Evolutionary conservation across 768 basidiomycete species (phyloP).

Genomic region (Hydnomerulius pinastri): DNA sequence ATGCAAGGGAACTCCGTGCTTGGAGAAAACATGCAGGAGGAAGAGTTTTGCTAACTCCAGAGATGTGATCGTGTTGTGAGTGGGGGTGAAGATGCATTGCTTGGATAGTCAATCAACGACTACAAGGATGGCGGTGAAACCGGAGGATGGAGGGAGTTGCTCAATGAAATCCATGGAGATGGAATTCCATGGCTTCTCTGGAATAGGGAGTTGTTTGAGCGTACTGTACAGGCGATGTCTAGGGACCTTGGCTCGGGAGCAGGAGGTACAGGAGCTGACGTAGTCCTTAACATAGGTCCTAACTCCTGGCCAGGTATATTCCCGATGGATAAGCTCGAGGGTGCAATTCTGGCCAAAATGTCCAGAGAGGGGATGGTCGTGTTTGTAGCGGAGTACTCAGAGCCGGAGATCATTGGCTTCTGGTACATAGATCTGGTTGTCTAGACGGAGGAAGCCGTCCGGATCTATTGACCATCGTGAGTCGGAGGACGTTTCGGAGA

Average conservation of each 20-base stretch:
- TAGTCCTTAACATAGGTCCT: constrained; percentile 19
- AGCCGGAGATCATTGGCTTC: constrained; percentile 23
- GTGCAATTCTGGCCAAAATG: constrained; percentile 36
- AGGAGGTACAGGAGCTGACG: too few species aligned
- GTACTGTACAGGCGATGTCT: constrained; percentile 20
- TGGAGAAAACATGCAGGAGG: too few species aligned
- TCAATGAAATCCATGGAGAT: constrained; percentile 35
- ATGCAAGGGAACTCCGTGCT: too few species aligned
- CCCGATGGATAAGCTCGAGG: constrained; percentile 12
- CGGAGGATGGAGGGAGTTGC: constrained; percentile 21
- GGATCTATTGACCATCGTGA: not conserved
- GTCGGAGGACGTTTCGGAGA: not conserved
- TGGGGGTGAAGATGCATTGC: too few species aligned
- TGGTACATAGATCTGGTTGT: constrained; percentile 7
- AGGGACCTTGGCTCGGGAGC: too few species aligned
- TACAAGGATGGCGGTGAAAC: constrained; percentile 13
- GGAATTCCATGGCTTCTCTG: constrained; percentile 26
- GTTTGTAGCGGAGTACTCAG: constrained; percentile 20
- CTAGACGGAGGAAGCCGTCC: not conserved
- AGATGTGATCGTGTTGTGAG: too few species aligned
- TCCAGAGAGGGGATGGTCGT: constrained; percentile 30
- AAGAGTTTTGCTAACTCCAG: too few species aligned
- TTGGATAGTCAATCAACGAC: constrained; percentile 12
- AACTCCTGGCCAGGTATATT: constrained; percentile 14
- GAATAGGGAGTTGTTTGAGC: constrained; percentile 25